These are phyloP conservation scores for Zygosaccharomyces siamensis DNA, from an alignment of 805 yeast species.

Conservation along the genomic window DNA sequence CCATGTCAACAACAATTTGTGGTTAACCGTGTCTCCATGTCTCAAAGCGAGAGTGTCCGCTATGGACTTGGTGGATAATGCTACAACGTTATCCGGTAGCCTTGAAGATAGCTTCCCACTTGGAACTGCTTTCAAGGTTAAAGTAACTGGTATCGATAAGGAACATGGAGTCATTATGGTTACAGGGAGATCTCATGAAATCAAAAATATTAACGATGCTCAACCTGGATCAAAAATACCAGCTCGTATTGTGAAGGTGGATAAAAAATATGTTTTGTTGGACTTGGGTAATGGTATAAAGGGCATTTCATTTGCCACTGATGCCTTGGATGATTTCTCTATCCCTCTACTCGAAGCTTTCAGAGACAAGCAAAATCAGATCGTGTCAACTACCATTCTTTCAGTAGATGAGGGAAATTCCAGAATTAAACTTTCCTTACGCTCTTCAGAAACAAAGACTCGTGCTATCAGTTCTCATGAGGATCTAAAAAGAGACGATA, in stretches of 20 bases:
- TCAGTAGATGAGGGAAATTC: slow-evolving; percentile 38
- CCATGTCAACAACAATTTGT: slow-evolving; percentile 51
- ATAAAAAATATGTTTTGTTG: slow-evolving; percentile 57
- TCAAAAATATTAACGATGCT: slow-evolving; percentile 44
- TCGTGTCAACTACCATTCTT: slow-evolving; percentile 52
- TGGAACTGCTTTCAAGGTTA: slow-evolving; percentile 64
- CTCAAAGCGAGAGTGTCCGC: slow-evolving; percentile 62
- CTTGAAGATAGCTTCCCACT: slow-evolving; percentile 59
- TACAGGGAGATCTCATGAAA: slow-evolving; percentile 44
- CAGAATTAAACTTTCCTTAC: slow-evolving; percentile 59
- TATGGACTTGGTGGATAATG: slow-evolving; percentile 57
- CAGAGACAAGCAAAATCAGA: slow-evolving; percentile 42
- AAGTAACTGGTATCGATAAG: slow-evolving; percentile 48
- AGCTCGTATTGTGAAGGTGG: slow-evolving; percentile 55
- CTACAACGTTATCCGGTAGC: slow-evolving; percentile 41
- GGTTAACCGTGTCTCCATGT: slow-evolving; percentile 66
- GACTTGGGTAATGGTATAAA: slow-evolving; percentile 60
- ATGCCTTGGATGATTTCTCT: slow-evolving; percentile 67
- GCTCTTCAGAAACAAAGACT: slow-evolving; percentile 48
- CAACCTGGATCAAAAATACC: slow-evolving; percentile 53
- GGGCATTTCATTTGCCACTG: slow-evolving; percentile 61
- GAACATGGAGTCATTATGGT: slow-evolving; percentile 49
- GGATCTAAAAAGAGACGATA: slow-evolving; percentile 63
- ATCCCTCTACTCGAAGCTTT: slow-evolving; percentile 47
- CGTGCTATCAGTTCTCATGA: slow-evolving; percentile 43